Evolutionary conservation across 805 yeast species (phyloP).

Genomic region (Candida silvicultrix): DNA sequence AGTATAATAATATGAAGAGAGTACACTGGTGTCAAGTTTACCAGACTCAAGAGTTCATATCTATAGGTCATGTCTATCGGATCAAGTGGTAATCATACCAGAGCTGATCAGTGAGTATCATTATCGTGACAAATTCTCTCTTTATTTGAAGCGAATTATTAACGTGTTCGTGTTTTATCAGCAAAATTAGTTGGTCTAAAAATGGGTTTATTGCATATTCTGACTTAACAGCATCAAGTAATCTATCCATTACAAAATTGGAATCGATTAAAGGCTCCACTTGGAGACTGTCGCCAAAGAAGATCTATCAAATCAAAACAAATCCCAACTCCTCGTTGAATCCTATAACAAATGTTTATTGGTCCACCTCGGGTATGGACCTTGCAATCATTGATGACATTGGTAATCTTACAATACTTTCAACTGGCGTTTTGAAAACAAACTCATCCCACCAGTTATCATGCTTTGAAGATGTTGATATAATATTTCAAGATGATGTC

Average conservation of each 20-base stretch:
- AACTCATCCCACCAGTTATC: conserved; percentile 23
- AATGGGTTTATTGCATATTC: conserved; percentile 79
- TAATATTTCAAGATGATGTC: conserved; percentile 32
- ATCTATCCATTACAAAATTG: conserved; percentile 25
- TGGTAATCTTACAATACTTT: conserved; percentile 58
- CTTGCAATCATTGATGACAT: conserved; percentile 69
- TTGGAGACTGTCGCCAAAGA: conserved; percentile 54
- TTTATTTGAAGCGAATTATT: not conserved
- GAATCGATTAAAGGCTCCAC: conserved; percentile 68
- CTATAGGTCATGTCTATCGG: not conserved
- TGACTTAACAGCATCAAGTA: conserved; percentile 29
- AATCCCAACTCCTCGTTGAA: conserved; percentile 21
- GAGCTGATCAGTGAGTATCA: not conserved
- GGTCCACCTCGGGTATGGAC: conserved; percentile 80
- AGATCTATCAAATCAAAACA: conserved; percentile 16
- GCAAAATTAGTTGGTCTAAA: conserved; percentile 55
- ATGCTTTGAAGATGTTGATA: conserved; percentile 19
- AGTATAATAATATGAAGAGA: no score
- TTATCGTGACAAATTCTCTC: not conserved
- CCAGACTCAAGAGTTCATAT: no score
- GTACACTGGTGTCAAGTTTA: no score
- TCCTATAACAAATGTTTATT: conserved; percentile 44
- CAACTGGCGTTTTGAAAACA: conserved; percentile 40
- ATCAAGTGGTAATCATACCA: not conserved
- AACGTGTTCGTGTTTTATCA: not conserved